Percentiles rank a stretch among this genome's conserved stretches.
These are phyloP conservation scores for Eucalyptus fibrosa DNA, from an alignment of 345 rosid species.

Conservation along the genomic window DNA sequence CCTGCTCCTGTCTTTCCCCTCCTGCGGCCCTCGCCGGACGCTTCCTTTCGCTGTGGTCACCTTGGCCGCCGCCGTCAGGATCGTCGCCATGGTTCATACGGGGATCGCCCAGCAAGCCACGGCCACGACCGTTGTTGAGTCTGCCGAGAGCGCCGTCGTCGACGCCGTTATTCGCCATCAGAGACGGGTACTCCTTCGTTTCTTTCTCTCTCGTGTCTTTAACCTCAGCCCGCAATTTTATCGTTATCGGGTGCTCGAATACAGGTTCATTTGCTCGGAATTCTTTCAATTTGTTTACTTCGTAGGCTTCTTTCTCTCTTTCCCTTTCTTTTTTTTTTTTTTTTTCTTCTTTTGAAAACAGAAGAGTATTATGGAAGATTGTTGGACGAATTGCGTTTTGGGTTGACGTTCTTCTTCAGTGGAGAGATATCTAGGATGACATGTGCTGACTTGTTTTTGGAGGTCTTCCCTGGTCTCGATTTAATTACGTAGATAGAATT, in stretches of 20 bases:
- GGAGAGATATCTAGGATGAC: neutral
- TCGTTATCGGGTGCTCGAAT: neutral
- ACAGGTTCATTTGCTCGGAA: neutral
- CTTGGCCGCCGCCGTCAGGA: slow-evolving; percentile 30
- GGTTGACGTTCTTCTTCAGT: neutral
- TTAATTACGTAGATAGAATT: neutral
- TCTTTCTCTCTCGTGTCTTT: neutral
- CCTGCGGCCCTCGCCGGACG: slow-evolving; percentile 14
- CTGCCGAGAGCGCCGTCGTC: slow-evolving; percentile 6
- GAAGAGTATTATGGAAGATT: neutral
- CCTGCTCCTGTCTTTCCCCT: slow-evolving; percentile 5
- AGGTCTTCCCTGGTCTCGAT: neutral
- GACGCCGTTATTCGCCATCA: slow-evolving; percentile 31
- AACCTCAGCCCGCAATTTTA: neutral
- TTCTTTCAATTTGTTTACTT: neutral
- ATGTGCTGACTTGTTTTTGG: neutral
- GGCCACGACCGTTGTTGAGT: slow-evolving; percentile 46
- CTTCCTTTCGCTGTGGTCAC: slow-evolving; percentile 33
- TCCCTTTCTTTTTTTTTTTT: neutral
- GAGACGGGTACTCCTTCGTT: slow-evolving; percentile 34
- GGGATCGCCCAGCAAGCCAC: slow-evolving; percentile 61
- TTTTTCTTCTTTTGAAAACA: neutral
- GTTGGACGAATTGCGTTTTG: neutral
- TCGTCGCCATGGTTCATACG: slow-evolving; percentile 37
- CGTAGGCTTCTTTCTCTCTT: neutral